Evolutionary conservation across 2,329 filamentous ascomycete species (phyloP).

Genomic region (Graphilbum sp.): DNA sequence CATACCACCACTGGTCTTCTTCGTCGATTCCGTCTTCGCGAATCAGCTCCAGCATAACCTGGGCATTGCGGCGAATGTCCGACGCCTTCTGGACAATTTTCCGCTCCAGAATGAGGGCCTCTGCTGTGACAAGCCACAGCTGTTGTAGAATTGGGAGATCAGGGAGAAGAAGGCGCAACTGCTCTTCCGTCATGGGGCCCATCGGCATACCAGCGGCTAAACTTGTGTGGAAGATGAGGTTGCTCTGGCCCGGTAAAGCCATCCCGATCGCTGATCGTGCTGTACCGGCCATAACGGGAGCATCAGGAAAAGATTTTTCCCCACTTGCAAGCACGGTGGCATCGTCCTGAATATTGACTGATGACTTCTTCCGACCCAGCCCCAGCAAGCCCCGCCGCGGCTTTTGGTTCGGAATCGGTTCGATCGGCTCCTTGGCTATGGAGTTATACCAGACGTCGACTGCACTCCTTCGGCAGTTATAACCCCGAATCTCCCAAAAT

Average conservation of each 20-base stretch:
- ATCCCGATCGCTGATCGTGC: no score
- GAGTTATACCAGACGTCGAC: conserved; percentile 44
- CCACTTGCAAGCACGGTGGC: conserved; percentile 1
- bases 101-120: conserved; percentile 42
- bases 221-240: conserved; percentile 40
- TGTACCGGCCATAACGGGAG: no score
- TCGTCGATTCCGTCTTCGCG: conserved; percentile 41
- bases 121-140: conserved; percentile 47
- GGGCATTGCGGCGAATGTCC: conserved; percentile 47
- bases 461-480: conserved; percentile 39
- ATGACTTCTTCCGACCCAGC: conserved; percentile 42
- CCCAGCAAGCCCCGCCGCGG: conserved; percentile 34
- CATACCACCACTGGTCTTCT: conserved; percentile 48
- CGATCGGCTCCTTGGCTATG: conserved; percentile 27
- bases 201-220: conserved; percentile 46
- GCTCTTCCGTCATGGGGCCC: conserved; percentile 33
- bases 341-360: conserved; percentile 17
- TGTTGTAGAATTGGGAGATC: conserved; percentile 42
- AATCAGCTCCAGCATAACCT: conserved; percentile 48
- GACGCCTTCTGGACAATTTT: conserved; percentile 39
- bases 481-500: conserved; percentile 51
- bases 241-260: conserved; percentile 17
- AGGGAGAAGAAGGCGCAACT: conserved; percentile 31
- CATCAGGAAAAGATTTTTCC: neutral
- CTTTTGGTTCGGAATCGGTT: conserved; percentile 23